Conservation (phyloP, 176 grass and related monocot species). For the Cenchrus fungigraminus region DNA sequence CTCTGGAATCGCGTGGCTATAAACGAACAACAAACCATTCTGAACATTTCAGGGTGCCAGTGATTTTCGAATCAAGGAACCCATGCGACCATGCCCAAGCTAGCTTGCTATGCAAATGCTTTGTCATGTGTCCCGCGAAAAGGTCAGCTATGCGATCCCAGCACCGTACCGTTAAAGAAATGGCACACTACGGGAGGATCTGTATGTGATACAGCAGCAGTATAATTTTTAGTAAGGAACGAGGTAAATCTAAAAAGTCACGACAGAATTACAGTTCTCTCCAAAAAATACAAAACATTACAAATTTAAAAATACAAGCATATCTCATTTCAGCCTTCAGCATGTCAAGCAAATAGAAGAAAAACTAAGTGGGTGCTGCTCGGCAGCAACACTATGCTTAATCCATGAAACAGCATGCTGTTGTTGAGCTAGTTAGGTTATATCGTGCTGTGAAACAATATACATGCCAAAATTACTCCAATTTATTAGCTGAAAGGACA, state of each 20-base stretch:
- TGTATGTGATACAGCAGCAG: too few relatives aligned
- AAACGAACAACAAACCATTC: background rate
- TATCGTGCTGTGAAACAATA: background rate
- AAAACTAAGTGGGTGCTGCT: background rate
- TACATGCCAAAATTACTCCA: background rate
- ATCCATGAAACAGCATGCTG: conserved; percentile 3
- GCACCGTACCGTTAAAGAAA: too few relatives aligned
- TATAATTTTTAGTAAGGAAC: too few relatives aligned
- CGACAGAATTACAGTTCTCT: background rate
- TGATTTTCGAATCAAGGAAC: background rate
- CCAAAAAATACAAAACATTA: background rate
- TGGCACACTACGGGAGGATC: too few relatives aligned
- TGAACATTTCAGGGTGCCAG: background rate
- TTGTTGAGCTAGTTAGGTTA: background rate
- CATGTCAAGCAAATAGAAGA: background rate
- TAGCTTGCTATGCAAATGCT: too few relatives aligned
- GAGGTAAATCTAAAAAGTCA: too few relatives aligned
- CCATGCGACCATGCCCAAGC: too few relatives aligned
- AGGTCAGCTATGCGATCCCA: too few relatives aligned
- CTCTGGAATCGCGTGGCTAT: background rate
- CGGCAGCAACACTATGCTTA: background rate
- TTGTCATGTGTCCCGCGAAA: too few relatives aligned
- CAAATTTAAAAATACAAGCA: background rate
- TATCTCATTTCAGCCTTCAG: background rate
- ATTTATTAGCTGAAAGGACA: conserved; percentile 30